Conservation (phyloP, 2,329 filamentous ascomycete species). For the Paraconiothyrium brasiliense region DNA sequence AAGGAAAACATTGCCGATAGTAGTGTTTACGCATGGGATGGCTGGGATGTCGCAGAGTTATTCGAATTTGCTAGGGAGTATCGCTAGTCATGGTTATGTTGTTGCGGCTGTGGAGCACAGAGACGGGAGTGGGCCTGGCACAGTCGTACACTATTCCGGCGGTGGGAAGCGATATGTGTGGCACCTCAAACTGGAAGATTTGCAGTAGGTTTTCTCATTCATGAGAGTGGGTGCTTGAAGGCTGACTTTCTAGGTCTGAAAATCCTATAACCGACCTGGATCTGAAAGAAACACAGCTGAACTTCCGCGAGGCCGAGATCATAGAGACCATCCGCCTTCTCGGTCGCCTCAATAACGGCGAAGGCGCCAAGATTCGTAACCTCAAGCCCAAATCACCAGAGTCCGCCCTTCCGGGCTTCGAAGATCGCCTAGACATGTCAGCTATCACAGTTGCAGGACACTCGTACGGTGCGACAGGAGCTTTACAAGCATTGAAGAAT, state of each 20-base stretch:
- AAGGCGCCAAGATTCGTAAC: conserved; percentile 44
- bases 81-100: conserved; percentile 57
- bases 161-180: conserved; percentile 47
- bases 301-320: conserved; percentile 57
- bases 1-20: conserved; percentile 50
- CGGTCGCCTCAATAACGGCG: conserved; percentile 50
- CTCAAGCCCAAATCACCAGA: conserved; percentile 61
- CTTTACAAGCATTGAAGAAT: conserved; percentile 66
- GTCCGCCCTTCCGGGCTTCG: conserved; percentile 58
- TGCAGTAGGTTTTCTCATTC: conserved; percentile 32
- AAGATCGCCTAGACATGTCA: conserved; percentile 63
- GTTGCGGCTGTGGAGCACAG: conserved; percentile 59
- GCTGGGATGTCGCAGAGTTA: conserved; percentile 57
- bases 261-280: conserved; percentile 45
- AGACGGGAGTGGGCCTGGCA: conserved; percentile 58
- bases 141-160: conserved; percentile 49
- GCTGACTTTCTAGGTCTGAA: conserved; percentile 26
- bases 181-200: conserved; percentile 48
- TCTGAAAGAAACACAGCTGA: conserved; percentile 55
- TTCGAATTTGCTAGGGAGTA: conserved; percentile 56
- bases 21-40: conserved; percentile 60
- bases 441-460: conserved; percentile 69
- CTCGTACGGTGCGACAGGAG: conserved; percentile 72
- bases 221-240: not conserved
- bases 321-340: conserved; percentile 57